Evolutionary conservation across 208 protist species (phyloP).

Genomic region (Trypanosoma platydactyli): DNA sequence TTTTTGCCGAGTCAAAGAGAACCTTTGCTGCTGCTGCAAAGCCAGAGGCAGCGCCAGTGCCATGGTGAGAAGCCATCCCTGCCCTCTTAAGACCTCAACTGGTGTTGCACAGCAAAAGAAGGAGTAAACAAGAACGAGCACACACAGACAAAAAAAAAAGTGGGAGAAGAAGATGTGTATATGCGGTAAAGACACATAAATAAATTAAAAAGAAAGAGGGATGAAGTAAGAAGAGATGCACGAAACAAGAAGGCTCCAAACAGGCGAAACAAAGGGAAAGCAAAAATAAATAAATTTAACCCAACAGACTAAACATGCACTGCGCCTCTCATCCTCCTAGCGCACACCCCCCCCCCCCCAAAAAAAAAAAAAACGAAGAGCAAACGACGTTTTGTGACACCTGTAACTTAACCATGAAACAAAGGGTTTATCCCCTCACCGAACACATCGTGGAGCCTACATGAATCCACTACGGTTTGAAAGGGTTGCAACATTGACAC

Average conservation of each 20-base stretch:
- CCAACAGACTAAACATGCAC: neutral
- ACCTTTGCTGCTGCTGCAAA: slow-evolving; percentile 84
- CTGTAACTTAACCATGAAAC: slow-evolving; percentile 10
- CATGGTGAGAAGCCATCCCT: slow-evolving; percentile 17
- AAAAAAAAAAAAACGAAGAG: neutral
- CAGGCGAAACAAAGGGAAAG: neutral
- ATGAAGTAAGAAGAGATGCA: neutral
- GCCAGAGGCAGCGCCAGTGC: slow-evolving; percentile 22
- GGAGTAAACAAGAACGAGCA: neutral
- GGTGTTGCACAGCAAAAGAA: neutral
- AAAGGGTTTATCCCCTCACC: slow-evolving; percentile 34
- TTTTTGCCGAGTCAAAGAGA: slow-evolving; percentile 82
- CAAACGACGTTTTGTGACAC: neutral
- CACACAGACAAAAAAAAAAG: neutral
- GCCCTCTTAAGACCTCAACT: neutral
- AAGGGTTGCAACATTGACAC: slow-evolving; percentile 77
- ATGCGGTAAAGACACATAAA: slow-evolving; percentile 6
- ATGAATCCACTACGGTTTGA: slow-evolving; percentile 80
- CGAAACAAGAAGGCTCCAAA: neutral
- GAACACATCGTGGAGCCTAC: slow-evolving; percentile 70
- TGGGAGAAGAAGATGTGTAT: slow-evolving; percentile 13
- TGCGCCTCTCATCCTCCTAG: neutral
- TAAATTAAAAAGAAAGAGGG: slow-evolving; percentile 11
- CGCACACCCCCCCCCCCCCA: neutral
- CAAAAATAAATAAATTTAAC: slow-evolving; percentile 4